Evolutionary conservation across 176 grass and related monocot genomes (phyloP), one percentile per base, ranked within the genome.

Genomic region (Secale cereale): DNA sequence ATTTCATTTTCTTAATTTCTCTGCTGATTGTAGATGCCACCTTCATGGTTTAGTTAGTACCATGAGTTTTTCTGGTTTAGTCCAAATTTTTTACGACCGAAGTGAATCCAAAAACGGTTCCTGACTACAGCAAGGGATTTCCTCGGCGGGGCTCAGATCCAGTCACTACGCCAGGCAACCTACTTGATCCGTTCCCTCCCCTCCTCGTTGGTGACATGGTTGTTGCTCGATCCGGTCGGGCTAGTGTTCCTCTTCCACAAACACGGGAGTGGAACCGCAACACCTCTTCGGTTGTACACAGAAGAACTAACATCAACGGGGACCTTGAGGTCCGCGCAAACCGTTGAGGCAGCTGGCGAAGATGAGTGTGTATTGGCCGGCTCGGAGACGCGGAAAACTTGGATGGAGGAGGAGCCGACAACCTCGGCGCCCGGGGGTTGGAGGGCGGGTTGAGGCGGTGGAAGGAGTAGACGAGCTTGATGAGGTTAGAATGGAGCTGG

Each of bases 311-410:
- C 84, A 13, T 82, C 82, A 92, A 97, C 91, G 56, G 77, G 89
- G 82, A 91, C 92, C 37, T 92, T 86, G 70, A 94, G 35, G 92
- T 43, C 40, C 10, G 11, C 11, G 40, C 40, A 43, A 43, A 43
- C 40, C 0, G 40, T 10, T 43, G 40, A 43, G 10, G 40, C 40
- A 43, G 3, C 40, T 43, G 3, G 40, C 11, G 3, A 43, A 97
- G 50, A 94, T 83, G 54, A 97, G 95, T 30, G 90, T 94, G 84
- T 94, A 94, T 86, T 92, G 95, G 2, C 94, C 94, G 1, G 90
- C n/a, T 92, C 86, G 39, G 28, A 9, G 57, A 92, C 78, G 57
- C 3, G 30, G 76, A 89, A 9, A 57, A 90, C 74, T 37, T 3
- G 52, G 82, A 86, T 89, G 43, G 94, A 89, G 16, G 90, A 87